These are phyloP conservation scores for Noccaea caerulescens DNA, from an alignment of 345 rosid genomes.

Conservation along the genomic window DNA sequence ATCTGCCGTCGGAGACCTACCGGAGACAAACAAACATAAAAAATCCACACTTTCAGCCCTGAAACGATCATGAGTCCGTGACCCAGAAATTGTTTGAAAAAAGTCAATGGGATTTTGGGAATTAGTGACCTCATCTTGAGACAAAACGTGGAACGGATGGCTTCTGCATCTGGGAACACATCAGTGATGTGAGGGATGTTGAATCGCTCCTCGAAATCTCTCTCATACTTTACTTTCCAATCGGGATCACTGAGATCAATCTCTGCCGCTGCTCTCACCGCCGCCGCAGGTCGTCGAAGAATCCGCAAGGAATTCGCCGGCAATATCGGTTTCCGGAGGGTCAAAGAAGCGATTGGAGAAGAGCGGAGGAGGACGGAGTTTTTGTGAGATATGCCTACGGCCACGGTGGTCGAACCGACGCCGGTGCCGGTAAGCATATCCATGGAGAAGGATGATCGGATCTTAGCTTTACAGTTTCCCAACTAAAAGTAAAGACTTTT, in stretches of 20 bases:
- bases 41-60: background rate
- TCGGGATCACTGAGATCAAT: conserved; percentile 70
- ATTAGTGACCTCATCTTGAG: conserved; percentile 69
- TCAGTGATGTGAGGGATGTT: conserved; percentile 75
- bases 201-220: conserved; percentile 68
- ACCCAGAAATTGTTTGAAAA: background rate
- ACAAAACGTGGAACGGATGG: conserved; percentile 82
- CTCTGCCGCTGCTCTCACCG: background rate
- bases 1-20: conserved; percentile 63
- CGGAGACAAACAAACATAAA: background rate
- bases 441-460: conserved; percentile 42
- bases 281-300: conserved; percentile 15
- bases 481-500: background rate
- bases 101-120: background rate
- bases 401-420: conserved; percentile 18
- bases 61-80: background rate
- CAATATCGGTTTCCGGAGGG: conserved; percentile 23
- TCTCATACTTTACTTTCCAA: conserved; percentile 69
- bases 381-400: conserved; percentile 4
- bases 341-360: conserved; percentile 30
- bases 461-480: background rate
- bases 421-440: conserved; percentile 42
- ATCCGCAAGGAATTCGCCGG: background rate
- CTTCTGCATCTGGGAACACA: conserved; percentile 55
- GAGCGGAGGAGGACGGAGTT: conserved; percentile 13